Percentiles rank a stretch among this genome's conserved stretches.
Conservation (phyloP, 306 rosid species). For the Castanea crenata region DNA sequence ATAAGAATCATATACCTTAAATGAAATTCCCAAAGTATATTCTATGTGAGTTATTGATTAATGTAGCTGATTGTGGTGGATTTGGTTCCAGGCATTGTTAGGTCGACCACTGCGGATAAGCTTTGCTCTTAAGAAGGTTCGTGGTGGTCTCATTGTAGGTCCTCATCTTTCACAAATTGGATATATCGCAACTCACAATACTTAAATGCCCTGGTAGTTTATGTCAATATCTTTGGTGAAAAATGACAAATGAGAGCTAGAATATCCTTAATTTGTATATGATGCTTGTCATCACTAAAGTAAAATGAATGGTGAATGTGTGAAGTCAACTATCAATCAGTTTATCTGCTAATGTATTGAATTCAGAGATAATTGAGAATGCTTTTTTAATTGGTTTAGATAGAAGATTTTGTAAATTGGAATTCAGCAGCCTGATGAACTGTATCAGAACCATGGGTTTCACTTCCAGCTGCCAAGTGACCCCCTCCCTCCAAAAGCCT, state of each 20-base stretch:
- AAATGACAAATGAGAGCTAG: not conserved
- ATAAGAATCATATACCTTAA: not conserved
- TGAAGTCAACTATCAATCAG: no score
- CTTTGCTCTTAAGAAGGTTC: conserved; percentile 69
- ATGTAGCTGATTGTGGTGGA: conserved; percentile 13
- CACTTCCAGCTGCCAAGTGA: no score
- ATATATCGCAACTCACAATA: conserved; percentile 12
- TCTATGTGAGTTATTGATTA: not conserved
- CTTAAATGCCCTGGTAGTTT: conserved; percentile 13
- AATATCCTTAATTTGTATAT: not conserved
- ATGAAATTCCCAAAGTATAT: not conserved
- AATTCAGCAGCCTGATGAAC: no score
- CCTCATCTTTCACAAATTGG: conserved; percentile 56
- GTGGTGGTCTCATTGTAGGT: conserved; percentile 75
- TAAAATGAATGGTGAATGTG: no score
- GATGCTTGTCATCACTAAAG: not conserved
- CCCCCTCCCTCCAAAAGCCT: no score
- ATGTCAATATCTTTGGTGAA: not conserved
- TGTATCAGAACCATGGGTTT: no score
- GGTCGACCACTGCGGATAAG: conserved; percentile 80
- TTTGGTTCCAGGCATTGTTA: conserved; percentile 64
- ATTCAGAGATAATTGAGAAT: no score
- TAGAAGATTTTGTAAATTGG: no score
- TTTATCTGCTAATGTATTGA: no score
- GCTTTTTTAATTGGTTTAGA: no score